These are phyloP conservation scores for Yarrowia osloensis DNA, from an alignment of 805 yeast species.

Conservation along the genomic window DNA sequence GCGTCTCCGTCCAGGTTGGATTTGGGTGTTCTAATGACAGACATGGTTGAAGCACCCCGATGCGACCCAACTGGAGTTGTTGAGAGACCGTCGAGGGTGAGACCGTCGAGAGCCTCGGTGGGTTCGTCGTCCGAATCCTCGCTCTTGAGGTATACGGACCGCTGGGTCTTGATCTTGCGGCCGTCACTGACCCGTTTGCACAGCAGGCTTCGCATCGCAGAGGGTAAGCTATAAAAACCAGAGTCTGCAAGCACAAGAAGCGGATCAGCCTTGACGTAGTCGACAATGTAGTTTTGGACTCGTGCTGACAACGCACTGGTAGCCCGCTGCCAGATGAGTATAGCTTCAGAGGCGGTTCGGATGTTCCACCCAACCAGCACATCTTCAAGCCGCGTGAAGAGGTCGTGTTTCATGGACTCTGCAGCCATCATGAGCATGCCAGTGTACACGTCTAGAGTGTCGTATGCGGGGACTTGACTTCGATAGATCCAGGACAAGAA, in stretches of 20 bases:
- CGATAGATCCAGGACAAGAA: not conserved
- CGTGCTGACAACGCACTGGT: not conserved
- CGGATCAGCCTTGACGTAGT: not conserved
- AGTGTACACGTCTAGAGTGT: not conserved
- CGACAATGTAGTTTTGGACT: not conserved
- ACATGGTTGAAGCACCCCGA: not conserved
- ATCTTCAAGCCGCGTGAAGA: not conserved
- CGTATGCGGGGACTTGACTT: not conserved
- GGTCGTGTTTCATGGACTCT: not conserved
- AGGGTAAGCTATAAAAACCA: not conserved
- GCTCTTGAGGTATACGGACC: not conserved
- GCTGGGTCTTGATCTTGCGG: not conserved
- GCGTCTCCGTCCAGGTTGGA: not conserved
- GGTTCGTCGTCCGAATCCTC: not conserved
- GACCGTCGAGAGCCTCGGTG: not conserved
- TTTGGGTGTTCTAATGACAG: not conserved
- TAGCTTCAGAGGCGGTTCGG: not conserved
- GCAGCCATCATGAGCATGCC: constrained; percentile 16
- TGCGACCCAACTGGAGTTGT: not conserved
- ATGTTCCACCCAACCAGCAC: not conserved
- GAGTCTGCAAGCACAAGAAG: not conserved
- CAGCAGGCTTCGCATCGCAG: constrained; percentile 1
- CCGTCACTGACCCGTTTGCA: constrained; percentile 16
- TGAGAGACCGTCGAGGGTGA: not conserved
- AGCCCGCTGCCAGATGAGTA: constrained; percentile 1